Percentiles rank a stretch among this genome's conserved stretches.
phyloP scores from a whole-genome alignment of 306 rosid species.

The Fagus sylvatica region DNA sequence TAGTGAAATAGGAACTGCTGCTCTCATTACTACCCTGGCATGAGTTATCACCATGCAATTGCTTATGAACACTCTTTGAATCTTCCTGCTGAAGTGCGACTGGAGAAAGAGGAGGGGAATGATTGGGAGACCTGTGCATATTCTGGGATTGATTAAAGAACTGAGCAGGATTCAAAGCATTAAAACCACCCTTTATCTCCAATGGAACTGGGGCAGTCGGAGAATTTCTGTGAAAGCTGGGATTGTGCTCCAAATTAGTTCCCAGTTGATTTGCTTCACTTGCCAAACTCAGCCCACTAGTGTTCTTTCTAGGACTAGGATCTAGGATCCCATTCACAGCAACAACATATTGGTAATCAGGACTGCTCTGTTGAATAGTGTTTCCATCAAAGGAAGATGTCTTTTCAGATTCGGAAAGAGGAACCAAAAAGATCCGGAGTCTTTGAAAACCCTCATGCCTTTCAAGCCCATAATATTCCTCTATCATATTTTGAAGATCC shows the following conservation, averaged over 20 bases:
- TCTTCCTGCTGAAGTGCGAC: constrained; percentile 38
- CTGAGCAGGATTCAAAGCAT: constrained; percentile 42
- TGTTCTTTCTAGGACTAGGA: constrained; percentile 40
- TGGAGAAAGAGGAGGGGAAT: constrained; percentile 38
- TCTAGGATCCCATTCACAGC: constrained; percentile 71
- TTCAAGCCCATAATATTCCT: constrained; percentile 72
- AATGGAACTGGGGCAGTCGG: constrained; percentile 26
- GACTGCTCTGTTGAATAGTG: constrained; percentile 41
- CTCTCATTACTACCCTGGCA: constrained; percentile 45
- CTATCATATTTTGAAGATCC: constrained; percentile 85
- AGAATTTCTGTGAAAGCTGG: constrained; percentile 13
- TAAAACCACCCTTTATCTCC: constrained; percentile 38
- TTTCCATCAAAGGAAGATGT: constrained; percentile 43
- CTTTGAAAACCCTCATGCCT: constrained; percentile 65
- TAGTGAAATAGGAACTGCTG: constrained; percentile 38
- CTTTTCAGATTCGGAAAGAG: constrained; percentile 62
- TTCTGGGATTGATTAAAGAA: constrained; percentile 38
- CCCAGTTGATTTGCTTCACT: constrained; percentile 49
- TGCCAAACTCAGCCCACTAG: constrained; percentile 35
- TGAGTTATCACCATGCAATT: constrained; percentile 42
- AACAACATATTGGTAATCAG: constrained; percentile 73
- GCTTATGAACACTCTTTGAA: constrained; percentile 40
- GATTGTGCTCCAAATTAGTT: constrained; percentile 27
- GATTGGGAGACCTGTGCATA: constrained; percentile 26
- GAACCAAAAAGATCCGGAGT: constrained; percentile 61